A percentile compares a stretch with the other conserved stretches of the same genome.
Evolutionary conservation across 345 rosid species (phyloP).

Genomic region (Limnanthes douglasii): DNA sequence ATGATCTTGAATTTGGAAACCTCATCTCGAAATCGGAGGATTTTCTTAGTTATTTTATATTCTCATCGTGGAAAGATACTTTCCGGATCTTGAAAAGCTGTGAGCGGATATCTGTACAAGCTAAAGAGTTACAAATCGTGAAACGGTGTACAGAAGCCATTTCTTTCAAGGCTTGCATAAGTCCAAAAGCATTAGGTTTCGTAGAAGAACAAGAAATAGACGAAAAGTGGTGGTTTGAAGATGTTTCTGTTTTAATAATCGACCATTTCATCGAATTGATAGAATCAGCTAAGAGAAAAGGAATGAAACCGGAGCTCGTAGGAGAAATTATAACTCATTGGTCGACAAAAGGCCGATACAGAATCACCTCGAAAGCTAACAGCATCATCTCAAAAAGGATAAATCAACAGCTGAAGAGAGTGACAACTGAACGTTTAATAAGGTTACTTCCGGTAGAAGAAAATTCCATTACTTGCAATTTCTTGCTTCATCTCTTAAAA

Average conservation of each 20-base stretch:
- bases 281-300: conserved; percentile 22
- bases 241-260: conserved; percentile 32
- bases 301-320: conserved; percentile 21
- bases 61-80: conserved; percentile 35
- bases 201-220: conserved; percentile 1
- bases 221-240: conserved; percentile 42
- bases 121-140: conserved; percentile 20
- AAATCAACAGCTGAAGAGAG: conserved; percentile 12
- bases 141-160: conserved; percentile 35
- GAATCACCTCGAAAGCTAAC: conserved; percentile 13
- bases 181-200: conserved; percentile 7
- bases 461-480: conserved; percentile 34
- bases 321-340: conserved; percentile 34
- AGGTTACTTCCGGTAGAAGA: conserved; percentile 26
- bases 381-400: conserved; percentile 13
- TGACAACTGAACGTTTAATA: conserved; percentile 25
- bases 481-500: conserved; percentile 39
- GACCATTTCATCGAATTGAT: conserved; percentile 43
- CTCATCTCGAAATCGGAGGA: conserved; percentile 26
- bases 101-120: conserved; percentile 25
- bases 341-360: conserved; percentile 32
- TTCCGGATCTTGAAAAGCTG: conserved; percentile 30
- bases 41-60: conserved; percentile 17
- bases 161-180: conserved; percentile 21
- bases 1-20: conserved; percentile 25